Percentiles rank a stretch among this genome's conserved stretches.
Evolutionary conservation across 495 filamentous ascomycete species (phyloP).

Genomic region (Aspergillus cristatus): DNA sequence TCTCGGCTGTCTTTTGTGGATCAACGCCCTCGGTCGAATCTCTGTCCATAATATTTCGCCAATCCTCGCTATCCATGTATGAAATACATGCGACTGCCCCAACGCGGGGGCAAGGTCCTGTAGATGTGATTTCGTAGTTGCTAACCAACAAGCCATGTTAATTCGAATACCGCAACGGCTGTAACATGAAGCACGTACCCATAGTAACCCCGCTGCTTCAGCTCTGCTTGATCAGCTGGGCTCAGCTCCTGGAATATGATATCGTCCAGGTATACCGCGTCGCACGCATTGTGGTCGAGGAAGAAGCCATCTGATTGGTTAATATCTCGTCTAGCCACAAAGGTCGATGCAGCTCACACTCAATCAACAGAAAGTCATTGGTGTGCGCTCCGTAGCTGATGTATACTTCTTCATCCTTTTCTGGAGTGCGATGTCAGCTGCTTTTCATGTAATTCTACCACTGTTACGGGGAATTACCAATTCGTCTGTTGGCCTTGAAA

Average conservation of each 20-base stretch:
- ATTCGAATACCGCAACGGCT: background rate
- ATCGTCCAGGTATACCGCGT: conserved; percentile 49
- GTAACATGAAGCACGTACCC: conserved; percentile 35
- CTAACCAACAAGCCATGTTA: conserved; percentile 10
- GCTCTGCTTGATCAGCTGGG: conserved; percentile 20
- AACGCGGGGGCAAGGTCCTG: conserved; percentile 52
- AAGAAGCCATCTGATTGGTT: conserved; percentile 49
- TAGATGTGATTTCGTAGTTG: conserved; percentile 44
- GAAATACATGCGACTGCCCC: conserved; percentile 44
- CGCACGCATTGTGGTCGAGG: conserved; percentile 47
- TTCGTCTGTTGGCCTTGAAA: background rate
- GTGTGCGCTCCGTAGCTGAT: conserved; percentile 64
- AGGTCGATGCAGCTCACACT: conserved; percentile 36
- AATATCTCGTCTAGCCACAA: background rate
- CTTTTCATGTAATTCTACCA: background rate
- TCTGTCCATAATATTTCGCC: conserved; percentile 17
- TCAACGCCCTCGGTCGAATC: conserved; percentile 3
- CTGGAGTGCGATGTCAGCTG: conserved; percentile 8
- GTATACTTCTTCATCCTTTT: conserved; percentile 52
- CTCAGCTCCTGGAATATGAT: conserved; percentile 38
- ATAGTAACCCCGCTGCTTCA: conserved; percentile 43
- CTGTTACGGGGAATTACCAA: background rate
- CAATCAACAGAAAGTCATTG: conserved; percentile 61
- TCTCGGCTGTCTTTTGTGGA: conserved; percentile 4
- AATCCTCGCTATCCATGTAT: conserved; percentile 11